These are phyloP conservation scores for Neurospora sublineolata DNA, from an alignment of 495 filamentous ascomycete species.

Conservation along the genomic window DNA sequence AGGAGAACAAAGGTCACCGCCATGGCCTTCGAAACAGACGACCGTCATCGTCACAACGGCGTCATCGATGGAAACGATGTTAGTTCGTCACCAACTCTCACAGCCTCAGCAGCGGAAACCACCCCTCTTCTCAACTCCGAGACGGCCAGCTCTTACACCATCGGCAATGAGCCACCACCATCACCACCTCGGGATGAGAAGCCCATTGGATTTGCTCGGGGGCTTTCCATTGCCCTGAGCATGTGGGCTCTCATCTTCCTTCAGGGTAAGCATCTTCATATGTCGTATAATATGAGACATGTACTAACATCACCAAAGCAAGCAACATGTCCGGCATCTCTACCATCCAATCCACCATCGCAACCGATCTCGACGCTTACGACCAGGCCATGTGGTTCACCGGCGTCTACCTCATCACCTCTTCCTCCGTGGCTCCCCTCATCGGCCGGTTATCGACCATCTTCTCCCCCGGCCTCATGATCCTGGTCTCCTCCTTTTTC, in stretches of 20 bases:
- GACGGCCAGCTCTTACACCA: constrained; percentile 10
- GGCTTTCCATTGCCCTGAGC: constrained; percentile 24
- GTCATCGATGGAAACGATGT: background rate
- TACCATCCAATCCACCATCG: constrained; percentile 62
- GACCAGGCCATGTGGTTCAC: constrained; percentile 65
- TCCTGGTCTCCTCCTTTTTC: constrained; percentile 43
- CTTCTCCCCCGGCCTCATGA: constrained; percentile 51
- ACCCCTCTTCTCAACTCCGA: constrained; percentile 30
- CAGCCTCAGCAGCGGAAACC: constrained; percentile 20
- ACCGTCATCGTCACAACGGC: background rate
- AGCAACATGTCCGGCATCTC: constrained; percentile 66
- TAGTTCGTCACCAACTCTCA: constrained; percentile 8
- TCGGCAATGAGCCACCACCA: constrained; percentile 6
- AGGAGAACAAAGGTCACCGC: background rate
- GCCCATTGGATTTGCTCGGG: constrained; percentile 10
- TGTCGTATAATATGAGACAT: background rate
- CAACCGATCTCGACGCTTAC: constrained; percentile 59
- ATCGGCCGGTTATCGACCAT: constrained; percentile 55
- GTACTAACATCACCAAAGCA: constrained; percentile 24
- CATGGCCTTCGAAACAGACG: background rate
- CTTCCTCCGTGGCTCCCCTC: constrained; percentile 55
- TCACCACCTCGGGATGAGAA: background rate
- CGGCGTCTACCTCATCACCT: constrained; percentile 58
- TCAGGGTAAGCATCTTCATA: constrained; percentile 16
- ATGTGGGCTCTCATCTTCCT: constrained; percentile 36